Conservation (phyloP, 805 yeast genomes). For the Cyberlindnera misumaiensis region DNA sequence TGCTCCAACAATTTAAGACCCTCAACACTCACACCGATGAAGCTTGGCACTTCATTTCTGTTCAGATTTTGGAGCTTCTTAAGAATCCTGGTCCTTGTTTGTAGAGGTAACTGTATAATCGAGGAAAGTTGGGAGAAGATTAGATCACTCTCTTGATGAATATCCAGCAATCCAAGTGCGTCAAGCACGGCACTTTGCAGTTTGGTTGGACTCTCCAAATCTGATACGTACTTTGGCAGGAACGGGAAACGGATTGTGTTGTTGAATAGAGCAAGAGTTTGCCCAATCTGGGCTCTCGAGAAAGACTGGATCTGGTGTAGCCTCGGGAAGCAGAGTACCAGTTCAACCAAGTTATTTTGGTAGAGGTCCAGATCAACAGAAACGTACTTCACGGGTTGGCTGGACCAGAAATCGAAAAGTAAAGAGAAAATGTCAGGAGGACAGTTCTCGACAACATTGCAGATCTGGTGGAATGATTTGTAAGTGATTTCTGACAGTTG, state of each 20-base stretch:
- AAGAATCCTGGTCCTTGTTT: constrained; percentile 49
- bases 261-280: constrained; percentile 52
- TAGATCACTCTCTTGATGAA: constrained; percentile 34
- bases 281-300: constrained; percentile 33
- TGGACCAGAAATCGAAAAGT: constrained; percentile 46
- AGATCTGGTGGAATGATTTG: constrained; percentile 42
- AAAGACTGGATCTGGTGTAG: constrained; percentile 33
- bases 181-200: constrained; percentile 56
- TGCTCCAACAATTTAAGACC: constrained; percentile 36
- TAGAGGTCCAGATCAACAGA: constrained; percentile 33
- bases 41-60: constrained; percentile 48
- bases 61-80: constrained; percentile 40
- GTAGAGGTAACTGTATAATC: constrained; percentile 53
- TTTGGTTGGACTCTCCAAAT: constrained; percentile 49
- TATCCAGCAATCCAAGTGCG: constrained; percentile 32
- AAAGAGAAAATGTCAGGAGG: constrained; percentile 27
- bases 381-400: constrained; percentile 38
- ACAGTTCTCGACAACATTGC: constrained; percentile 26
- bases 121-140: constrained; percentile 48
- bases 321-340: constrained; percentile 46
- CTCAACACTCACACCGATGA: constrained; percentile 49
- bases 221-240: constrained; percentile 50
- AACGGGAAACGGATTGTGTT: constrained; percentile 69
- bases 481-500: constrained; percentile 52
- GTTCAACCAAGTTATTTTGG: constrained; percentile 54